phyloP scores from a whole-genome alignment of 768 basidiomycete genomes.

The Leccinum boreale region DNA sequence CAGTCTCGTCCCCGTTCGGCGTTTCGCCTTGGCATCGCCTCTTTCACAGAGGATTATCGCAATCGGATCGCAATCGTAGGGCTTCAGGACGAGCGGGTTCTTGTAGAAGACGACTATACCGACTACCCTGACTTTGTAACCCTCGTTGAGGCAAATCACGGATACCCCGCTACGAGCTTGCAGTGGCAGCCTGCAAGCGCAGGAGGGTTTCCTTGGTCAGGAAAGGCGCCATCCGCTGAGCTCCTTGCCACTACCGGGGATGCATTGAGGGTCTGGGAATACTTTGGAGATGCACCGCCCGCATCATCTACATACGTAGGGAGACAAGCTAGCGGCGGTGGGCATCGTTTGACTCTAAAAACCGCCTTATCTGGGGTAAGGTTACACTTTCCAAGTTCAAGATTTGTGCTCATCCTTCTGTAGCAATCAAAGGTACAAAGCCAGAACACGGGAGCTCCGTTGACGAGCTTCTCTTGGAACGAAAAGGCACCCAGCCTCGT shows the following conservation, averaged over 20 bases:
- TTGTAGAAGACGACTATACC: conserved; percentile 79
- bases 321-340: conserved; percentile 50
- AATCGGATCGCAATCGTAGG: conserved; percentile 80
- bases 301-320: conserved; percentile 67
- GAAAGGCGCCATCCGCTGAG: conserved; percentile 67
- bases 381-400: conserved; percentile 13
- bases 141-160: conserved; percentile 78
- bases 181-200: conserved; percentile 89
- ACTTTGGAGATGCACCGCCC: conserved; percentile 62
- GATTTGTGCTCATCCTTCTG: conserved; percentile 11
- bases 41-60: conserved; percentile 79
- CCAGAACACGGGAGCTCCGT: conserved; percentile 78
- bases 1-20: conserved; percentile 69
- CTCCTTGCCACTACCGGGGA: conserved; percentile 93
- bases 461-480: conserved; percentile 99
- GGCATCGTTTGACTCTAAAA: conserved; percentile 68
- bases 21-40: conserved; percentile 83
- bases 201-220: conserved; percentile 60
- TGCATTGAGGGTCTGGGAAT: conserved; percentile 89
- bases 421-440: conserved; percentile 90
- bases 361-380: conserved; percentile 80
- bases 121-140: conserved; percentile 86
- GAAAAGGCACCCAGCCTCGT: conserved; percentile 85
- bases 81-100: conserved; percentile 81
- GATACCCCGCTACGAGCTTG: conserved; percentile 90